Evolutionary conservation across 352 stramenopile genomes (phyloP).

Genomic region (Globisporangium paddicum): DNA sequence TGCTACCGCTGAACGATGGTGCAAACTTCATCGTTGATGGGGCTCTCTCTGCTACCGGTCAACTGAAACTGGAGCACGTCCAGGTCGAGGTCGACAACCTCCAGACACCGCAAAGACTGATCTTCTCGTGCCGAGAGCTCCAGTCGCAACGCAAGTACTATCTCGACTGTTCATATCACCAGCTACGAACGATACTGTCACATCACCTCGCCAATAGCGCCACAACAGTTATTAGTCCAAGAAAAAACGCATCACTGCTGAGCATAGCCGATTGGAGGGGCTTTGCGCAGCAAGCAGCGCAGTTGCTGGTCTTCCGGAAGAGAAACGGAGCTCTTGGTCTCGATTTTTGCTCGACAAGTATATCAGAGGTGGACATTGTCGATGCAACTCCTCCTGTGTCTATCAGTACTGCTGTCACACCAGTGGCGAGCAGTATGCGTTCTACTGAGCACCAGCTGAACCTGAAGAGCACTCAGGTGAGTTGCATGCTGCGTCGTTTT

Average conservation of each 20-base stretch:
- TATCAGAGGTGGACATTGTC: background rate
- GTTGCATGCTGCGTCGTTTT: constrained; percentile 23
- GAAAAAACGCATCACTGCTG: background rate
- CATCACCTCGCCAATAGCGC: background rate
- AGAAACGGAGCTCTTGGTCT: constrained; percentile 23
- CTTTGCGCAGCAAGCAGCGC: constrained; percentile 15
- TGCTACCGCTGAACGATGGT: background rate
- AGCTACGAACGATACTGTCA: constrained; percentile 20
- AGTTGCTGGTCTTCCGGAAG: constrained; percentile 27
- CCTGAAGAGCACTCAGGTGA: constrained; percentile 2
- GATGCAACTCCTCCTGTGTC: background rate
- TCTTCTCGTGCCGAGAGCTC: constrained; percentile 50
- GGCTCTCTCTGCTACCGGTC: background rate
- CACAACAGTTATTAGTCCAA: too few species aligned
- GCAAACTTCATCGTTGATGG: background rate
- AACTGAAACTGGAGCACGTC: constrained; percentile 23
- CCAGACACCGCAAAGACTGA: constrained; percentile 28
- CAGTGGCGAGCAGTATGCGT: background rate
- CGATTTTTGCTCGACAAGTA: background rate
- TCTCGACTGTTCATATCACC: constrained; percentile 36
- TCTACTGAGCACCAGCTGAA: background rate
- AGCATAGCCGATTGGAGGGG: constrained; percentile 25
- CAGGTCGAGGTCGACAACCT: constrained; percentile 42
- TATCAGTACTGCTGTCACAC: background rate
- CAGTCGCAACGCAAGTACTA: constrained; percentile 41